Evolutionary conservation across 2,329 filamentous ascomycete genomes (phyloP).

Genomic region (Tolypocladium pustulatum): DNA sequence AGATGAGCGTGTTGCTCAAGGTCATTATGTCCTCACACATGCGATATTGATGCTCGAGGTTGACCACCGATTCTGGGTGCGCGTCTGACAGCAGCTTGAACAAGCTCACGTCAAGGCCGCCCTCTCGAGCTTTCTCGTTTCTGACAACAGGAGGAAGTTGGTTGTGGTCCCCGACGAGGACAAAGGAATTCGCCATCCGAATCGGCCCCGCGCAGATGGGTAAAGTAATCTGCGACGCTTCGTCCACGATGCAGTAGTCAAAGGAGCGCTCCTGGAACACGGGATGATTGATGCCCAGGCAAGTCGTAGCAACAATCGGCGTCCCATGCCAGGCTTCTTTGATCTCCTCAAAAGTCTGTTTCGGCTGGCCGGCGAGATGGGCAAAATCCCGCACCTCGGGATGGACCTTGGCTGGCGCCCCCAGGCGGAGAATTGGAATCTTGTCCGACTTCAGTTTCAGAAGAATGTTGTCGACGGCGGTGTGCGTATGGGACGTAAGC

Average conservation of each 20-base stretch:
- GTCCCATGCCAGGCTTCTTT: constrained; percentile 74
- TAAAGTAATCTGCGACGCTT: constrained; percentile 93
- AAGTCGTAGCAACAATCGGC: constrained; percentile 88
- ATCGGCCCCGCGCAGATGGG: constrained; percentile 93
- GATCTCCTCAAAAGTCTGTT: constrained; percentile 72
- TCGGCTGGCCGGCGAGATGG: constrained; percentile 63
- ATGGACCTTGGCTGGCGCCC: constrained; percentile 76
- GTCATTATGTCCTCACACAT: constrained; percentile 98
- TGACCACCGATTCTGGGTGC: constrained; percentile 80
- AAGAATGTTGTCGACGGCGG: constrained; percentile 94
- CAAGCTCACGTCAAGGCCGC: constrained; percentile 82
- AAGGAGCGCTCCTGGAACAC: constrained; percentile 84
- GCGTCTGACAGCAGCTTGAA: constrained; percentile 89
- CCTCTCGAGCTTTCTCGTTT: constrained; percentile 76
- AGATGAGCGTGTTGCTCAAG: constrained; percentile 86
- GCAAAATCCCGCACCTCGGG: constrained; percentile 80
- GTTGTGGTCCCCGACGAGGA: constrained; percentile 93
- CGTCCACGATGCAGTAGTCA: constrained; percentile 97
- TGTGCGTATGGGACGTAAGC: constrained; percentile 92
- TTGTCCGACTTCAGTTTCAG: constrained; percentile 76
- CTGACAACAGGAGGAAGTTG: constrained; percentile 91
- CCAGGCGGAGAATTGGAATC: constrained; percentile 74
- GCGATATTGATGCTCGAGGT: constrained; percentile 89
- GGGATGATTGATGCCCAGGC: constrained; percentile 80
- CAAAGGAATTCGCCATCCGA: constrained; percentile 82